These are phyloP conservation scores for Lactarius tabidus DNA, from an alignment of 768 basidiomycete species.

Conservation along the genomic window DNA sequence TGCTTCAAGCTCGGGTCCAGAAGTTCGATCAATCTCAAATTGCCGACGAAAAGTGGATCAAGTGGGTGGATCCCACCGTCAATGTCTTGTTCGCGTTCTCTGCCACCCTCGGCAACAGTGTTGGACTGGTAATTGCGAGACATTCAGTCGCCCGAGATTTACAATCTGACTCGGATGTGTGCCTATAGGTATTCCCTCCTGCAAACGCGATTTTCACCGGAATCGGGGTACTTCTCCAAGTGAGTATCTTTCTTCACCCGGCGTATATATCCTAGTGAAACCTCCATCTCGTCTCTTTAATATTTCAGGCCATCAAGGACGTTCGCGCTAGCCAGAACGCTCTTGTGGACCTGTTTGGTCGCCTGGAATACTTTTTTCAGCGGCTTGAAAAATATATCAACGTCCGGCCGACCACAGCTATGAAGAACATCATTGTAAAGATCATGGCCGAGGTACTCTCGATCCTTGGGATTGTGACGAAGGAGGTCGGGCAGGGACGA, in stretches of 20 bases:
- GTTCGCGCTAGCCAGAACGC: too few relatives aligned
- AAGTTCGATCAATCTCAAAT: not conserved
- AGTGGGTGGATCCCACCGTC: not conserved
- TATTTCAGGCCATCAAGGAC: too few relatives aligned
- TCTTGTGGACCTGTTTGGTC: too few relatives aligned
- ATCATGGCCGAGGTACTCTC: too few relatives aligned
- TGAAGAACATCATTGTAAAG: too few relatives aligned
- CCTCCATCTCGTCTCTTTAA: too few relatives aligned
- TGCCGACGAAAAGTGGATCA: not conserved
- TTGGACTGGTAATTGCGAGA: not conserved
- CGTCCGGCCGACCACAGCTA: too few relatives aligned
- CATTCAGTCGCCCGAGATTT: not conserved
- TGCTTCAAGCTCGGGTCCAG: not conserved
- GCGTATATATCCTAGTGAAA: not conserved
- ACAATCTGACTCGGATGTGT: not conserved
- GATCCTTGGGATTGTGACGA: not conserved
- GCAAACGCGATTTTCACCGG: not conserved
- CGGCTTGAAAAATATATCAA: too few relatives aligned
- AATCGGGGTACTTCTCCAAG: not conserved
- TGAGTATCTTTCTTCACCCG: not conserved
- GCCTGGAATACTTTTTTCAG: too few relatives aligned
- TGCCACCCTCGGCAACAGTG: not conserved
- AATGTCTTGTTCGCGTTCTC: not conserved
- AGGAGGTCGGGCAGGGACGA: not conserved
- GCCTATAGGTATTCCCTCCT: not conserved